phyloP scores from a whole-genome alignment of 129 eudicot species.

The Flaveria bidentis region DNA sequence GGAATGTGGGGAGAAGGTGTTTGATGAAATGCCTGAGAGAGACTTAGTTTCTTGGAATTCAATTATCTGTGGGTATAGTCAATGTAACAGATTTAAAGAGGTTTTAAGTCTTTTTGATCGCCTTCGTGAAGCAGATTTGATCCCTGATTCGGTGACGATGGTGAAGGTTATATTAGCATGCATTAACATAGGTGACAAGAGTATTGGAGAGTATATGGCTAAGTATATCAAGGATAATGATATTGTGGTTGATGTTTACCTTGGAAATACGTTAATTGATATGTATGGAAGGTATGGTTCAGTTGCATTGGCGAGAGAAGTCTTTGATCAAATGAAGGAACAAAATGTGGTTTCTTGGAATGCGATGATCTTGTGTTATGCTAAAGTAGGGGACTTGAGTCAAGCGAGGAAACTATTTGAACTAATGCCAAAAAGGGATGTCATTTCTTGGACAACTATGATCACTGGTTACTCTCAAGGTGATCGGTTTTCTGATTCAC shows the following conservation, averaged over 20 bases:
- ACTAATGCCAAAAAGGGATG: slow-evolving; percentile 57
- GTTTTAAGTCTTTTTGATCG: slow-evolving; percentile 48
- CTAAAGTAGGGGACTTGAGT: slow-evolving; percentile 49
- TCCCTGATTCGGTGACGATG: slow-evolving; percentile 64
- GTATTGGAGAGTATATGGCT: slow-evolving; percentile 41
- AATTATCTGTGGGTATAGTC: slow-evolving; percentile 62
- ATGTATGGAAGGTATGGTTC: slow-evolving; percentile 55
- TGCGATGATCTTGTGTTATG: slow-evolving; percentile 54
- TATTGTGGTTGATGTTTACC: slow-evolving; percentile 57
- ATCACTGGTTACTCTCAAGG: slow-evolving; percentile 61
- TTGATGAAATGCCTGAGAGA: slow-evolving; percentile 60
- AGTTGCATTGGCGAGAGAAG: slow-evolving; percentile 38
- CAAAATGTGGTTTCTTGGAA: slow-evolving; percentile 70
- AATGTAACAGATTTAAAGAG: slow-evolving; percentile 42
- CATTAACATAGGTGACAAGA: slow-evolving; percentile 46
- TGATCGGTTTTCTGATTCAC: slow-evolving; percentile 42
- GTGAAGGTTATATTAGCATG: slow-evolving; percentile 67
- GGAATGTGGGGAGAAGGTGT: slow-evolving; percentile 47
- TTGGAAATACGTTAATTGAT: slow-evolving; percentile 72
- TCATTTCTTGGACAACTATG: slow-evolving; percentile 67
- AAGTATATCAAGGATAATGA: slow-evolving; percentile 43
- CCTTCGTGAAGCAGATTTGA: slow-evolving; percentile 44
- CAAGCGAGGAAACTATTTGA: slow-evolving; percentile 55
- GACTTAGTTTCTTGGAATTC: slow-evolving; percentile 75
- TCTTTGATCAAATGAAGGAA: slow-evolving; percentile 56